Evolutionary conservation across 441 rosid species (phyloP).

Genomic region (Heliophila coronopifolia): DNA sequence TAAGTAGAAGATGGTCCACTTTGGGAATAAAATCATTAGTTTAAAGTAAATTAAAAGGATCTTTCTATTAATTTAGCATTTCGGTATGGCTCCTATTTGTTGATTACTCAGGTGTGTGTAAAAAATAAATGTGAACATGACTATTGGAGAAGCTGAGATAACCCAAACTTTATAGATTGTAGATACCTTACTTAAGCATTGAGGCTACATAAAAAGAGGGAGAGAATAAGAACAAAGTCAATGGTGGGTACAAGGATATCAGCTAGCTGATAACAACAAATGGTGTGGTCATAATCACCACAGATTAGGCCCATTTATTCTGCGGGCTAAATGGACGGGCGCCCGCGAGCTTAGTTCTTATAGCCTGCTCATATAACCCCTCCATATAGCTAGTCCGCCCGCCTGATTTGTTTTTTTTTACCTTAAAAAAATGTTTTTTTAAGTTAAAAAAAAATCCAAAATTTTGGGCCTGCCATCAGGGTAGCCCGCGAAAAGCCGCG

Average conservation of each 20-base stretch:
- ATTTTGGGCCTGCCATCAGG: too few relatives aligned
- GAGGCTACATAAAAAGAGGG: slow-evolving; percentile 1
- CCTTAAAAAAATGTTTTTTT: too few relatives aligned
- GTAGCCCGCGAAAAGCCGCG: too few relatives aligned
- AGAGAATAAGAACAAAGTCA: slow-evolving; percentile 21
- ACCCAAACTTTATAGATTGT: slow-evolving; percentile 3
- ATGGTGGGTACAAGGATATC: slow-evolving; percentile 25
- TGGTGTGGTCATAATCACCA: too few relatives aligned
- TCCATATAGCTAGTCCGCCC: too few relatives aligned
- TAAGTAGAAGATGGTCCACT: slow-evolving; percentile 21
- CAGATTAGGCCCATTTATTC: too few relatives aligned
- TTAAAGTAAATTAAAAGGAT: slow-evolving; percentile 17
- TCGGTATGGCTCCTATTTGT: slow-evolving; percentile 28
- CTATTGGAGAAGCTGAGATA: slow-evolving; percentile 10
- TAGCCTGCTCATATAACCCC: too few relatives aligned
- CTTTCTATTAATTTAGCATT: slow-evolving; percentile 26
- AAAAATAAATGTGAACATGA: slow-evolving; percentile 20
- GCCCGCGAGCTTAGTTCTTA: too few relatives aligned
- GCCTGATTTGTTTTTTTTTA: too few relatives aligned
- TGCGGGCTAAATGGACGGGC: too few relatives aligned
- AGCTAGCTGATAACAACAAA: slow-evolving; percentile 11
- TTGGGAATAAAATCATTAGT: slow-evolving; percentile 5
- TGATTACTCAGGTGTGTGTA: slow-evolving; percentile 9
- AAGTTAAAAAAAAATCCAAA: too few relatives aligned
- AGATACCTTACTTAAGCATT: slow-evolving; percentile 26